Evolutionary conservation across 768 basidiomycete species (phyloP), one percentile per base, ranked within the genome.

Genomic region (Russula earlei): DNA sequence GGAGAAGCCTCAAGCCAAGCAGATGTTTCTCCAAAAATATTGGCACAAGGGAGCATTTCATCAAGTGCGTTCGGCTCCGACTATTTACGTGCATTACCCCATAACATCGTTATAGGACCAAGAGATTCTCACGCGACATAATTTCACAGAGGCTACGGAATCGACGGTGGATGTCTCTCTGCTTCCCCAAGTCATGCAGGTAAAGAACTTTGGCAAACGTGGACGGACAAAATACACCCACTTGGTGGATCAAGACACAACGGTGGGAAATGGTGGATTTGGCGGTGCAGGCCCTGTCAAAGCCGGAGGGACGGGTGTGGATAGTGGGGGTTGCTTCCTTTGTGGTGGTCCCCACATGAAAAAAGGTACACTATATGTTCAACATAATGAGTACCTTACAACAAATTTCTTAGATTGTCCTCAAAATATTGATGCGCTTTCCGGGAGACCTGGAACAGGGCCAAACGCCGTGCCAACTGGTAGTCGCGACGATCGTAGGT

Each of bases 21-120:
- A 92, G 67, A 89, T 83, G 66, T 98, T 98, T 72, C 70, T 98
- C 60, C 93, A 98, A 69, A 98, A 96, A 71, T 99, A 96, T 68
- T 98, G 92, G 84, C 96, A 99, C 75, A 97, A 95, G 71, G 96
- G 96, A 64, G 96, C 95, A 57, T 99, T 98, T 76, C 92, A 96
- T 69, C 91, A 94, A 80, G 93, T 89, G 56, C 31, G 77, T 66
- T 11, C 40, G 41, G 55, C 25, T 49, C 38, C 41, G 19, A 44
- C 25, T 19, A 34, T 19, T 33, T 37, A 25, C 29, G 10, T 15
- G 14, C 25, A 24, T 55, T 51, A 54, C 56, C 22, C 49, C 29
- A 50, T n/a, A 34, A 37, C 52, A 38, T 47, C 22, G 43, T 68
- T 59, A 37, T 66, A 88, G 92, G 95, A 97, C 68, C 82, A 84